A percentile compares a stretch with the other conserved stretches of the same genome.
phyloP scores from a whole-genome alignment of 345 rosid genomes.

The Rhizophora mangle region DNA sequence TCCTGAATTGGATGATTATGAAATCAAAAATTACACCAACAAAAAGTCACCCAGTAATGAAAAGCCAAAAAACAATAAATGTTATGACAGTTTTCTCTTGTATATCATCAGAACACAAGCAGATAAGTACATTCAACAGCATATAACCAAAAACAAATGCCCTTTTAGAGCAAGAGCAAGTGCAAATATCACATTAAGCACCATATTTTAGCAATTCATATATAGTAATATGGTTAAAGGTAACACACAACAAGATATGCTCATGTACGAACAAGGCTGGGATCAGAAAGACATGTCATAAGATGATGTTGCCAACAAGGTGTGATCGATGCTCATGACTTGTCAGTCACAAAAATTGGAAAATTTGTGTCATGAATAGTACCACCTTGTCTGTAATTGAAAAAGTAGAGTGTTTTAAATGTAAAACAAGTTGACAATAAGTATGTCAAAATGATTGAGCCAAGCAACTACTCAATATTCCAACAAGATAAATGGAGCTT shows the following conservation, averaged over 20 bases:
- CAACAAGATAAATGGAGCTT: too few species aligned
- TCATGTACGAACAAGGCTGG: not conserved
- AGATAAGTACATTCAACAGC: too few species aligned
- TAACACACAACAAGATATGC: not conserved
- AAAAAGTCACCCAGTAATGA: slow-evolving; percentile 7
- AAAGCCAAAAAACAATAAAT: not conserved
- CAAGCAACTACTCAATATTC: too few species aligned
- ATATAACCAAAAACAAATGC: too few species aligned
- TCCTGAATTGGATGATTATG: slow-evolving; percentile 46
- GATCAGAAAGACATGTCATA: not conserved
- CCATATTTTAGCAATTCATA: not conserved
- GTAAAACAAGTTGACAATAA: too few species aligned
- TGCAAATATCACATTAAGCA: not conserved
- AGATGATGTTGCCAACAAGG: not conserved
- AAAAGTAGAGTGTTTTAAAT: too few species aligned
- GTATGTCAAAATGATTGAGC: too few species aligned
- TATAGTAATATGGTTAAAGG: not conserved
- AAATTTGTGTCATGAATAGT: not conserved
- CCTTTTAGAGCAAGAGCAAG: not conserved
- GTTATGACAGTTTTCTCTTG: not conserved
- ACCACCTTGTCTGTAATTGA: not conserved
- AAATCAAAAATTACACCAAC: slow-evolving; percentile 7
- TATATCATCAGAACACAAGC: too few species aligned
- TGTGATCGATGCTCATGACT: not conserved
- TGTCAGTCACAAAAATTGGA: not conserved